Percentiles rank a stretch among this genome's conserved stretches.
phyloP scores from a whole-genome alignment of 2,329 filamentous ascomycete genomes.

The Fusarium pseudonygamai region DNA sequence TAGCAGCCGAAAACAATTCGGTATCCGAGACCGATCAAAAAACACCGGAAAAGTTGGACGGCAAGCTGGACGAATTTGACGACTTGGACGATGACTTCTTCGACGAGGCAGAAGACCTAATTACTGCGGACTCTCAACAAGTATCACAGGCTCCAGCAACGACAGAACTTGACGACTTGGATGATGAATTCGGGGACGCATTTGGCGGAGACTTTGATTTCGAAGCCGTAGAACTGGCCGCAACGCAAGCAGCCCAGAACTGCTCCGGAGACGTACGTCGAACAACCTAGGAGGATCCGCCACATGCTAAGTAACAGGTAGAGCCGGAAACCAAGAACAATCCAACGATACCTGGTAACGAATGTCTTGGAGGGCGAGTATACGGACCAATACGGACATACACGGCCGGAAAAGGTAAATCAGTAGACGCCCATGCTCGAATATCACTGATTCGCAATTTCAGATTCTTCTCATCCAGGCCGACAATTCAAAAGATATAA shows the following conservation, averaged over 20 bases:
- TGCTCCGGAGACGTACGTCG: slow-evolving; percentile 51
- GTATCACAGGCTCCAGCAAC: slow-evolving; percentile 11
- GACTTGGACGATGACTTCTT: slow-evolving; percentile 72
- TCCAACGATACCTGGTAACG: slow-evolving; percentile 87
- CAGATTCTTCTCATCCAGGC: slow-evolving; percentile 85
- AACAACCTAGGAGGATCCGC: slow-evolving; percentile 37
- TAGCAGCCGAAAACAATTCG: neutral
- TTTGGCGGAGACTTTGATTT: slow-evolving; percentile 81
- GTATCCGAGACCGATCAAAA: slow-evolving; percentile 68
- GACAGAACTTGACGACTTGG: slow-evolving; percentile 13
- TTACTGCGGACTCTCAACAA: slow-evolving; percentile 37
- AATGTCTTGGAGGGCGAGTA: slow-evolving; percentile 77
- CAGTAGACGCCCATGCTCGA: neutral
- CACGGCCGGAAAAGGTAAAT: slow-evolving; percentile 76
- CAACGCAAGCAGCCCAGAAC: slow-evolving; percentile 70
- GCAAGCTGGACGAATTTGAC: slow-evolving; percentile 68
- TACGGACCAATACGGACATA: slow-evolving; percentile 67
- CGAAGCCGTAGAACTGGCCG: slow-evolving; percentile 77
- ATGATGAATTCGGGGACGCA: slow-evolving; percentile 51
- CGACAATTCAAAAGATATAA: slow-evolving; percentile 73
- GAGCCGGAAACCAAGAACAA: slow-evolving; percentile 75
- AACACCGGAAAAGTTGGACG: slow-evolving; percentile 66
- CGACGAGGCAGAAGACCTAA: slow-evolving; percentile 54
- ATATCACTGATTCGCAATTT: slow-evolving; percentile 24
- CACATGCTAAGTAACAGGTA: slow-evolving; percentile 72